Base-by-base conservation (phyloP, 306 rosid genomes). In the Crataegus laevigata region DNA sequence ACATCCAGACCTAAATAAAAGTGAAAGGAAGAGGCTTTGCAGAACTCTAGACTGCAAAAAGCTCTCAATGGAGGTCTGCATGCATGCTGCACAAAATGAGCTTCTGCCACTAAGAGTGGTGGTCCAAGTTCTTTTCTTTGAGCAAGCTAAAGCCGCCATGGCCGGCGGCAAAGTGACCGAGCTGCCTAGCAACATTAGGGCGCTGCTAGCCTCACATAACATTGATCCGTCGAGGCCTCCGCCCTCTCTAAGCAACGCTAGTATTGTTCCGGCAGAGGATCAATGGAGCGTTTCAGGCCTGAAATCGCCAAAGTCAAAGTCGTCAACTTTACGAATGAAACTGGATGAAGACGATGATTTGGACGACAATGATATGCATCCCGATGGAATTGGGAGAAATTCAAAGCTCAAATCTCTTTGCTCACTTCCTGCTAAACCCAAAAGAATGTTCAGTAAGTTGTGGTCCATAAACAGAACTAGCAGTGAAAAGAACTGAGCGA, bases 1-100 rank as follows among this genome's bases (percentile, higher is more conserved):
- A 85, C 99, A 90, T 79, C 90, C 91, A 70, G 98, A 90, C 79
- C 91, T 96, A 66, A 91, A 79, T 79, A 96, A 96, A 90, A 85
- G 92, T 18, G 99, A 96, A 81, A 90, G 99, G 84, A 96, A 96
- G 83, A 90, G 97, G 77, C 32, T 96, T 54, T 96, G 99, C 45
- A 70, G 98, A 85, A 85, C 82, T 71, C 90, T 96, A 43, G 89
- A 96, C 88, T 96, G 99, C 91, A 96, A 92, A 75, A 96, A 92
- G 78, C 91, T 96, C 11, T 89, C 99, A 0, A 87, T 96, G 93
- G 98, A 96, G 84, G 97, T 88, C 9, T 96, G 99, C 86, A 92
- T 96, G 93, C 98, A 96, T 84, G 99, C 99, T 32, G 98, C 99
- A 32, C 99, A 96, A 84, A 96, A 96, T 78, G 99, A 96, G 79